Conservation (phyloP, 1,284 basidiomycete genomes). For the Somion occarium region DNA sequence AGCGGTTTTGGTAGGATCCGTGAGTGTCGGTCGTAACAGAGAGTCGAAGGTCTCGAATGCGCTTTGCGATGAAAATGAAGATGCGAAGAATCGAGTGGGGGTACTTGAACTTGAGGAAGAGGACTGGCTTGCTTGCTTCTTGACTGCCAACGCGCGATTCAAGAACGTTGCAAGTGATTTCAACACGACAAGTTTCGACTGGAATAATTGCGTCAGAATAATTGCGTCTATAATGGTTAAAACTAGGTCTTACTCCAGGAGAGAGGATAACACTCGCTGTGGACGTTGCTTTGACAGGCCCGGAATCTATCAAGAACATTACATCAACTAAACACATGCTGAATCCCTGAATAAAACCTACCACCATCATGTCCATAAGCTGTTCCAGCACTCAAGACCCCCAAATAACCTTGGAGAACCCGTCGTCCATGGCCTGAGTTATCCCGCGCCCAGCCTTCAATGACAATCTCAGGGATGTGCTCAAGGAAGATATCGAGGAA, state of each 20-base stretch:
- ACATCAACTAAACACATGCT: too few species aligned
- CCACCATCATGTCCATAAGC: conserved; percentile 56
- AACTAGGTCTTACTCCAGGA: conserved; percentile 42
- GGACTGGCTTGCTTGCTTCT: background rate
- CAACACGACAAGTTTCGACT: conserved; percentile 44
- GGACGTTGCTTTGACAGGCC: conserved; percentile 49
- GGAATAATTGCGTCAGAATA: conserved; percentile 3
- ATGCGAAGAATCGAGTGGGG: conserved; percentile 47
- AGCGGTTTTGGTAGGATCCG: background rate
- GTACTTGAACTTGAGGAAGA: conserved; percentile 13
- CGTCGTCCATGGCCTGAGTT: conserved; percentile 51
- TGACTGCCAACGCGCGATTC: conserved; percentile 1
- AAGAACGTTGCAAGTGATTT: conserved; percentile 24
- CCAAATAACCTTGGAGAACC: conserved; percentile 71
- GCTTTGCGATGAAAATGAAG: conserved; percentile 43
- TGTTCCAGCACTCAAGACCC: conserved; percentile 63
- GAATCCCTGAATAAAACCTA: too few species aligned
- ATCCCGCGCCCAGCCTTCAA: conserved; percentile 60
- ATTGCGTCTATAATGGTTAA: background rate
- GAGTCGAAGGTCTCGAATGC: conserved; percentile 46
- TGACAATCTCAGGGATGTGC: conserved; percentile 62
- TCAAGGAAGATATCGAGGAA: conserved; percentile 80
- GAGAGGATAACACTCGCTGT: conserved; percentile 63
- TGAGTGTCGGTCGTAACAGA: conserved; percentile 24
- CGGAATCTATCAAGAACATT: conserved; percentile 20